Conservation (phyloP, 495 filamentous ascomycete species). For the Hamigera avellanea region DNA sequence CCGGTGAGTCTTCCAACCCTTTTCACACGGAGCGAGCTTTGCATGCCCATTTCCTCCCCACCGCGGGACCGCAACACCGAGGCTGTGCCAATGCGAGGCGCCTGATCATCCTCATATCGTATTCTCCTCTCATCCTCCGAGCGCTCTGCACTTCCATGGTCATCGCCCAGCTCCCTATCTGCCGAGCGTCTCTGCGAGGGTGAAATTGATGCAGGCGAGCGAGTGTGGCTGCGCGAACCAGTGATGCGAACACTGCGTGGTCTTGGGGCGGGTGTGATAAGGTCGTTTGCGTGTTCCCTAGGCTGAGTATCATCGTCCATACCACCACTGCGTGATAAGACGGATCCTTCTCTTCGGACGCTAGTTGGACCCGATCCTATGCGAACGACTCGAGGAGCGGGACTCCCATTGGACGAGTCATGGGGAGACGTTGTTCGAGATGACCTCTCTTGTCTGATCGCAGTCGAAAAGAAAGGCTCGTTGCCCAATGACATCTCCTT, state of each 20-base stretch:
- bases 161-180: constrained; percentile 21
- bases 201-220: constrained; percentile 29
- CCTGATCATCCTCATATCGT: constrained; percentile 28
- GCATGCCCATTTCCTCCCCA: constrained; percentile 45
- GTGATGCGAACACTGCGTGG: constrained; percentile 52
- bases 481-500: constrained; percentile 19
- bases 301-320: constrained; percentile 18
- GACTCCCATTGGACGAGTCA: constrained; percentile 30
- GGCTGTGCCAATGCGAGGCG: constrained; percentile 37
- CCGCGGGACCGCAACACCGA: constrained; percentile 37
- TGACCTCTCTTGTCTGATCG: constrained; percentile 23
- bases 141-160: constrained; percentile 28
- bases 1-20: constrained; percentile 59
- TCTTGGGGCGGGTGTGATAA: constrained; percentile 57
- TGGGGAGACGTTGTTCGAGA: constrained; percentile 29
- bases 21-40: constrained; percentile 63
- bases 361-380: constrained; percentile 14
- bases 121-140: constrained; percentile 34
- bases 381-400: constrained; percentile 44
- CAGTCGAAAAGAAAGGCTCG: constrained; percentile 10
- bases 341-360: constrained; percentile 9
- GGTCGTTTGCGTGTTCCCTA: constrained; percentile 28
- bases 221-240: constrained; percentile 25
- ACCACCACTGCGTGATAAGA: constrained; percentile 20
- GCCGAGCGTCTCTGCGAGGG: constrained; percentile 26